phyloP scores from a whole-genome alignment of 139 green algal species.

The Marvania coccoides region DNA sequence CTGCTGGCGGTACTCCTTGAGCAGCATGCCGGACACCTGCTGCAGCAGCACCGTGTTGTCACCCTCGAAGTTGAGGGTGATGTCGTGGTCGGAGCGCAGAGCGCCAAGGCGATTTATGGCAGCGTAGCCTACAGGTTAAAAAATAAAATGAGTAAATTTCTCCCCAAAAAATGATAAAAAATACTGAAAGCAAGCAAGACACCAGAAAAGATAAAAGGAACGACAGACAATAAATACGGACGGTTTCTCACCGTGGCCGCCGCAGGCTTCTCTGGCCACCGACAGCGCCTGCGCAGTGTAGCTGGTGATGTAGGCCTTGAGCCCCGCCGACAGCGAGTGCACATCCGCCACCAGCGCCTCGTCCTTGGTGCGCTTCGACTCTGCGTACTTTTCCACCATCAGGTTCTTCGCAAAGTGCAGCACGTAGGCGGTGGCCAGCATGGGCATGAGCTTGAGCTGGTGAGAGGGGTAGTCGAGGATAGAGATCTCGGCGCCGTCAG shows the following conservation, averaged over 20 bases:
- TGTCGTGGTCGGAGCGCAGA: conserved; percentile 75
- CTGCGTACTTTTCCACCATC: conserved; percentile 54
- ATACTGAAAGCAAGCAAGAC: too few species aligned
- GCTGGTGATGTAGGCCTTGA: conserved; percentile 53
- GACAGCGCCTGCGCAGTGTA: conserved; percentile 53
- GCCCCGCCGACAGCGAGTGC: conserved; percentile 51
- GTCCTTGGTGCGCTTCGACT: conserved; percentile 68
- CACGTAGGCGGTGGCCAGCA: conserved; percentile 68
- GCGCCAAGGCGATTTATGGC: conserved; percentile 67
- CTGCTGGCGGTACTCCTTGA: conserved; percentile 69
- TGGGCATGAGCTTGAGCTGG: conserved; percentile 68
- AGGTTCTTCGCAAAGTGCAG: conserved; percentile 55
- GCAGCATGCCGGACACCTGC: conserved; percentile 68
- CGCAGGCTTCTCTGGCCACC: conserved; percentile 64
- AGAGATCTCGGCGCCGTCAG: conserved; percentile 53
- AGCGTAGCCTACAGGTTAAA: too few species aligned
- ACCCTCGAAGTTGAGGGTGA: conserved; percentile 74
- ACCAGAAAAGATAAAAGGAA: too few species aligned
- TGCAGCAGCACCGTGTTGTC: conserved; percentile 86
- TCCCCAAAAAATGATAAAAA: too few species aligned
- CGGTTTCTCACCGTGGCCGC: conserved; percentile 77
- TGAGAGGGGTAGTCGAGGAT: conserved; percentile 78
- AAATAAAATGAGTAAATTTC: too few species aligned
- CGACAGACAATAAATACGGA: too few species aligned
- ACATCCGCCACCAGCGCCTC: conserved; percentile 55